These are phyloP conservation scores for Annulohypoxylon bovei DNA, from an alignment of 495 filamentous ascomycete genomes.

Conservation along the genomic window DNA sequence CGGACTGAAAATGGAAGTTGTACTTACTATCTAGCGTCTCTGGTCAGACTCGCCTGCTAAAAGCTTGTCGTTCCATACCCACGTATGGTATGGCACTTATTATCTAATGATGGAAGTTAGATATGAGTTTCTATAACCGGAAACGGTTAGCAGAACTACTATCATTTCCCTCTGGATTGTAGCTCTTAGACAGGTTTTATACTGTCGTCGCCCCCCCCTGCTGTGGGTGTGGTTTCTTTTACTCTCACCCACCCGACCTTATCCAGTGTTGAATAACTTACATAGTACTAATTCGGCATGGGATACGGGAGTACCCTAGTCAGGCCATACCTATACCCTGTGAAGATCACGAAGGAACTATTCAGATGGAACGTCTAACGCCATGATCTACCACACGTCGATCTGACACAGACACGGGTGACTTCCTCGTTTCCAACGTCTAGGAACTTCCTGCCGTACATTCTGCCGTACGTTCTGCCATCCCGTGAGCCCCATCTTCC, in stretches of 20 bases:
- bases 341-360: conserved; percentile 46
- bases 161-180: not conserved
- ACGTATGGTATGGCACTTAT: not conserved
- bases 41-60: not conserved
- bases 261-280: not conserved
- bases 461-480: conserved; percentile 11
- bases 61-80: conserved; percentile 1
- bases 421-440: conserved; percentile 39
- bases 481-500: conserved; percentile 11
- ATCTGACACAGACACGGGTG: conserved; percentile 46
- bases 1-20: conserved; percentile 6
- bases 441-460: conserved; percentile 14
- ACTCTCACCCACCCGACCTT: not conserved
- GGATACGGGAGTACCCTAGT: not conserved
- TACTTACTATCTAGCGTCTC: conserved; percentile 3
- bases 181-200: not conserved
- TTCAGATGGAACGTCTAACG: conserved; percentile 53
- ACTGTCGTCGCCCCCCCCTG: not conserved
- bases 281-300: not conserved
- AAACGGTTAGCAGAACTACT: conserved; percentile 9
- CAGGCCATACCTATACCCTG: conserved; percentile 32
- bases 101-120: not conserved
- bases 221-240: not conserved
- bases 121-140: not conserved
- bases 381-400: conserved; percentile 51